These are phyloP conservation scores for Aristolochia contorta DNA, from an alignment of 164 flowering plant genomes.

Conservation along the genomic window DNA sequence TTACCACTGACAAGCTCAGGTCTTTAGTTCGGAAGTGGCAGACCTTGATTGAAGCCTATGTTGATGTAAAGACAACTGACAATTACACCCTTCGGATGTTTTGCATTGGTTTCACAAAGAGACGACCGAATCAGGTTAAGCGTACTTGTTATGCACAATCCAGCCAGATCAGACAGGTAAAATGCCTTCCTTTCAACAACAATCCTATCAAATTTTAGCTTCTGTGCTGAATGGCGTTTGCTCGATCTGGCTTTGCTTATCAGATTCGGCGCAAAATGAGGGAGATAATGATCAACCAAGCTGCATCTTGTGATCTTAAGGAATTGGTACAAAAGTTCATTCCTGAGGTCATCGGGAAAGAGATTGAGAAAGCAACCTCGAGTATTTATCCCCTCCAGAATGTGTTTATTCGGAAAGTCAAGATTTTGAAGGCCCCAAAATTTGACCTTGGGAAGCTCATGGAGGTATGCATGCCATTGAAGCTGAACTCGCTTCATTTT, in stretches of 20 bases:
- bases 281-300: constrained; percentile 30
- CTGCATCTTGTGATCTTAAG: constrained; percentile 26
- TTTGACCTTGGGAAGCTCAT: constrained; percentile 34
- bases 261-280: constrained; percentile 34
- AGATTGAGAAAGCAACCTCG: constrained; percentile 28
- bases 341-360: constrained; percentile 34
- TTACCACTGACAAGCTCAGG: constrained; percentile 32
- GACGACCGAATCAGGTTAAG: constrained; percentile 31
- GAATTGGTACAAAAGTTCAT: constrained; percentile 29
- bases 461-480: constrained; percentile 16
- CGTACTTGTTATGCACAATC: constrained; percentile 30
- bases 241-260: neutral
- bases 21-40: constrained; percentile 40
- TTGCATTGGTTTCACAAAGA: constrained; percentile 33
- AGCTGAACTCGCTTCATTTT: no score
- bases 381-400: constrained; percentile 32
- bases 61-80: constrained; percentile 33
- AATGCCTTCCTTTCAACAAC: no score
- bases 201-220: no score
- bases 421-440: constrained; percentile 35
- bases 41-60: constrained; percentile 35
- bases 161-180: constrained; percentile 30
- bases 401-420: constrained; percentile 30
- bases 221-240: neutral
- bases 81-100: constrained; percentile 26